Base-by-base conservation (phyloP, 2,329 filamentous ascomycete species). In the Tolypocladium tundrense region DNA sequence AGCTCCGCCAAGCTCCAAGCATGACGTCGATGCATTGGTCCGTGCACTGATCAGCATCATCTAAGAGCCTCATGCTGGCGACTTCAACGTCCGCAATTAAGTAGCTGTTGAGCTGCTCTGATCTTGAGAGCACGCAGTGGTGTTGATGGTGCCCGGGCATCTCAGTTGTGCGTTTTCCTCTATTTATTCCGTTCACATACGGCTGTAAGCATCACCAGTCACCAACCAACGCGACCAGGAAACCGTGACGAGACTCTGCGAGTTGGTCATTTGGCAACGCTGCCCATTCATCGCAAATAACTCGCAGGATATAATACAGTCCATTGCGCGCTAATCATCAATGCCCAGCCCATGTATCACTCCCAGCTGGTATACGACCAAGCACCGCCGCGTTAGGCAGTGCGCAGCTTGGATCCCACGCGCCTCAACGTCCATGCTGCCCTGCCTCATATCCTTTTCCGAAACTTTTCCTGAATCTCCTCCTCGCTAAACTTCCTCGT, bases 401-500 rank as follows among this genome's bases (percentile, higher is more conserved):
- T 40, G 37, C 37, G 14, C 13, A 40, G 16, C 6, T 40, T 40
- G 14, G 14, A 40, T 40, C 14, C 37, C 43, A 27, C 13, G 41
- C 41, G n/a, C 41, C n/a, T n/a, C 24, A 27, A 27, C 24, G 24
- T 27, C 24, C 24, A 27, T 5, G 21, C 7, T 21, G n/a, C 19
- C 41, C 41, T 21, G 1, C n/a, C 10, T 43, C 42, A 43, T 21
- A 24, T 13, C 19, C n/a, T 21, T 6, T 60, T 61, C 21, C 63
- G 64, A 55, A 84, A 88, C 68, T 86, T 87, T 53, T 72, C 70
- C 40, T 64, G 69, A 59, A 90, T 86, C 59, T 88, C 87, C 60
- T 82, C 81, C 67, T 88, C 83, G 0, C 75, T 80, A 63, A 92
- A 90, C 55, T 72, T 75, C 48, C 79, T 75, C n/a, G 88, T 90